Evolutionary conservation across 306 rosid genomes (phyloP).

Genomic region (Adenanthera pavonina): DNA sequence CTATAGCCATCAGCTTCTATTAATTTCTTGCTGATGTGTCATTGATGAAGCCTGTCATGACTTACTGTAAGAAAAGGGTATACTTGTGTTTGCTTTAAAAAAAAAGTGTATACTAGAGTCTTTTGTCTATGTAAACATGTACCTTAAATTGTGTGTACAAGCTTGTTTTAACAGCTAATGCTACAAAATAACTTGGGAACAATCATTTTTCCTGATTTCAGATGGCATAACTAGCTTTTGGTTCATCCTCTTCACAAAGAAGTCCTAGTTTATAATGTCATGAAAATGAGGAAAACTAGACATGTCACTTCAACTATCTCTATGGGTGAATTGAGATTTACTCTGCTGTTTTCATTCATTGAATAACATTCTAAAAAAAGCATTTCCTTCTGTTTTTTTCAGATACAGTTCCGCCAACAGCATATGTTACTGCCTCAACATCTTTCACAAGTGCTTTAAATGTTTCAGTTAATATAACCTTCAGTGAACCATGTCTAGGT

Average conservation of each 20-base stretch:
- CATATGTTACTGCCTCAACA: constrained; percentile 62
- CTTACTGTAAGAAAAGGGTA: constrained; percentile 21
- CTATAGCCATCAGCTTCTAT: constrained; percentile 13
- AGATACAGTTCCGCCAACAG: constrained; percentile 93
- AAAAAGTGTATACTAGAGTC: background rate
- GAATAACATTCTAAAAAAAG: constrained; percentile 18
- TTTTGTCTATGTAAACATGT: constrained; percentile 19
- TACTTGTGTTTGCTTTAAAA: background rate
- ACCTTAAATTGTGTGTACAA: background rate
- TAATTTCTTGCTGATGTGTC: background rate
- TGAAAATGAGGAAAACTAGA: constrained; percentile 23
- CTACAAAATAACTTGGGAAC: background rate
- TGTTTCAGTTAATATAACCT: constrained; percentile 78
- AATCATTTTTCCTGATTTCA: background rate
- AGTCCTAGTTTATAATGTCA: constrained; percentile 8
- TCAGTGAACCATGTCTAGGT: constrained; percentile 74
- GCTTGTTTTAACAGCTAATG: background rate
- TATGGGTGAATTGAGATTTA: constrained; percentile 26
- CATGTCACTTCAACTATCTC: background rate
- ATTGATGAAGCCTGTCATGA: constrained; percentile 9
- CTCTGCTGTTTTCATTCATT: background rate
- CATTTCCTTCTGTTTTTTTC: constrained; percentile 36
- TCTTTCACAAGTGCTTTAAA: constrained; percentile 69
- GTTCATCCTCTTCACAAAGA: constrained; percentile 18
- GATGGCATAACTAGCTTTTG: constrained; percentile 20